Evolutionary conservation across 2,329 filamentous ascomycete species (phyloP), one percentile per base, ranked within the genome.

Genomic region (Hypoxylon sp.): DNA sequence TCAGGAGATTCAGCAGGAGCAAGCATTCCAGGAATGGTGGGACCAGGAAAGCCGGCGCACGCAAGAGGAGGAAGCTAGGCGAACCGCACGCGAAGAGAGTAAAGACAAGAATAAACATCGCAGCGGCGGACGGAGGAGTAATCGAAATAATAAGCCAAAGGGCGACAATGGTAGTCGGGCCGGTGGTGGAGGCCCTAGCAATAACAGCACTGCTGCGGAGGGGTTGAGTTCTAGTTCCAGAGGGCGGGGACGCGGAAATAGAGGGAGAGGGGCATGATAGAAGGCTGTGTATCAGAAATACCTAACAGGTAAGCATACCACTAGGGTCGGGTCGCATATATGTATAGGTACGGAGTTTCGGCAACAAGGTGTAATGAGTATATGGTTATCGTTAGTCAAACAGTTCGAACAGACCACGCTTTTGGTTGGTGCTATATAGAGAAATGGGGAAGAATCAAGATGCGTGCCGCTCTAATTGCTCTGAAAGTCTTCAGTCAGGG

Each of bases 1-100:
- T 31, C 91, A 97, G 76, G 96, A 98, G 70, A 99, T 99, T 65
- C 96, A 99, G 78, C 90, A 96, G 72, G 96, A 99, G 80, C 96
- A 99, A 77, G 93, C 93, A 56, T 99, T 99, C 78, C 93, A 98
- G 77, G 91, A 97, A 78, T 97, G 94, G 94, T 97, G 94, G 94
- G 93, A 97, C 72, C 90, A 92, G 69, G 94, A 97, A 79, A 93
- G 91, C 74, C 86, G 86, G 66, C 86, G 92, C 29, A 88, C 91
- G 39, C 90, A 91, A 70, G 88, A 91, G 72, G 89, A 89, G 67
- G 87, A 88, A 68, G 84, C 84, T 2, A 76, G 80, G 48, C 78
- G 81, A 54, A 75, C 79, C 24, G 76, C 76, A 35, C 80, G 79
- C 64, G 80, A 81, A 48, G 82, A 86, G 72, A 83, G 82, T 11